Percentiles rank a stretch among this genome's conserved stretches.
These are phyloP conservation scores for Fonsecaea multimorphosa DNA, from an alignment of 2,329 filamentous ascomycete genomes.

Conservation along the genomic window DNA sequence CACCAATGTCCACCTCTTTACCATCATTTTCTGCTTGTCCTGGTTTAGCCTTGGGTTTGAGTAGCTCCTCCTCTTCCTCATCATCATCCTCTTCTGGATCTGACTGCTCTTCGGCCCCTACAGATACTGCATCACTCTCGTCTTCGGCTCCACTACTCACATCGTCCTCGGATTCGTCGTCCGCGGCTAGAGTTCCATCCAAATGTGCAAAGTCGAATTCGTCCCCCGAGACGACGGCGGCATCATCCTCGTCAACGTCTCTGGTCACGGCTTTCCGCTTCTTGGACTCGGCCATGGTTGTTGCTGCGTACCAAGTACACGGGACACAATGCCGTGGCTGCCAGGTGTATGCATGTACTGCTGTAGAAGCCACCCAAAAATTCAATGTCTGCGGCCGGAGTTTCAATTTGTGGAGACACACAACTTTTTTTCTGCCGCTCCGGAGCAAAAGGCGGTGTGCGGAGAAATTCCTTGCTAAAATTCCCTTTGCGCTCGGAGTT, in stretches of 20 bases:
- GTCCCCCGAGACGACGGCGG: constrained; percentile 63
- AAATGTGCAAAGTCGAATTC: constrained; percentile 59
- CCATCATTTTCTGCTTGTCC: constrained; percentile 32
- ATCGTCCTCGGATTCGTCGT: constrained; percentile 50
- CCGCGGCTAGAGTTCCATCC: constrained; percentile 51
- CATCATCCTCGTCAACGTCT: constrained; percentile 56
- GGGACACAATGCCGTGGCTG: not conserved
- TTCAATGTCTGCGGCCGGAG: not conserved
- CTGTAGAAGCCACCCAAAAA: not conserved
- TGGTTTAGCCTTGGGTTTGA: constrained; percentile 12
- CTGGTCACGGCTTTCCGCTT: constrained; percentile 70
- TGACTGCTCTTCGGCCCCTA: constrained; percentile 27
- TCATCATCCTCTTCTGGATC: constrained; percentile 42
- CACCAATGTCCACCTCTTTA: constrained; percentile 63
- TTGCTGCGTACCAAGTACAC: not conserved
- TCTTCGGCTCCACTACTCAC: constrained; percentile 22
- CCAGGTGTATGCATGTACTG: no score
- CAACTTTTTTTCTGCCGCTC: constrained; percentile 21
- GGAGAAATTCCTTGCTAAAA: constrained; percentile 1
- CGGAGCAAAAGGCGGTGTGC: constrained; percentile 11
- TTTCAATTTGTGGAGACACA: constrained; percentile 17
- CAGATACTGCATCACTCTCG: constrained; percentile 48
- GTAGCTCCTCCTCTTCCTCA: constrained; percentile 41
- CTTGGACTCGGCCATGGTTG: constrained; percentile 46
- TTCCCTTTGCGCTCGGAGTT: not conserved